phyloP scores from a whole-genome alignment of 345 rosid genomes.

The Triadica sebifera region DNA sequence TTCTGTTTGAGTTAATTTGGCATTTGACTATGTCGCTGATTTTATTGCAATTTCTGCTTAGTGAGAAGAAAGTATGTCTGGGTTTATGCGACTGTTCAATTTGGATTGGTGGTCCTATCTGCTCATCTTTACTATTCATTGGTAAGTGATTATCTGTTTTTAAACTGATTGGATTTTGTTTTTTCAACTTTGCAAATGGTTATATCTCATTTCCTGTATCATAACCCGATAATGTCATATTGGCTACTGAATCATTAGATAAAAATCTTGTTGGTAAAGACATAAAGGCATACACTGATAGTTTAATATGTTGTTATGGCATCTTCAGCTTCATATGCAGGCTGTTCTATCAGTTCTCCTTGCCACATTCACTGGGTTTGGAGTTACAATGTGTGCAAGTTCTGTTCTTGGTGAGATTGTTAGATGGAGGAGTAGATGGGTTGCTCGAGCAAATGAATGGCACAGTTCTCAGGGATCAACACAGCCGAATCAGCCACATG shows the following conservation, averaged over 20 bases:
- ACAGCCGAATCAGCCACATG: constrained; percentile 27
- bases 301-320: constrained; percentile 13
- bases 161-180: neutral
- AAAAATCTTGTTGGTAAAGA: neutral
- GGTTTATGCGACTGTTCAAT: constrained; percentile 71
- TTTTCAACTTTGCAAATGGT: neutral
- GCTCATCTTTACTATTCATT: constrained; percentile 72
- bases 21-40: constrained; percentile 6
- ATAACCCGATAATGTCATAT: neutral
- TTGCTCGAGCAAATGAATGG: constrained; percentile 25
- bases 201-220: neutral
- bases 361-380: constrained; percentile 76
- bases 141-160: constrained; percentile 45
- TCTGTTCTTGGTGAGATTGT: constrained; percentile 45
- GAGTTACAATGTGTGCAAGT: constrained; percentile 59
- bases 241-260: neutral
- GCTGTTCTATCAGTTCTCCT: constrained; percentile 63
- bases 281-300: neutral
- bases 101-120: constrained; percentile 59
- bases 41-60: constrained; percentile 28
- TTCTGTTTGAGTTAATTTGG: neutral
- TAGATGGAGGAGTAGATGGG: constrained; percentile 37
- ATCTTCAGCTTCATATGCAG: constrained; percentile 63
- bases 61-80: constrained; percentile 63
- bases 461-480: constrained; percentile 19